These are phyloP conservation scores for Batkoa obscura DNA, from an alignment of 371 early-diverging fungal species.

Conservation along the genomic window DNA sequence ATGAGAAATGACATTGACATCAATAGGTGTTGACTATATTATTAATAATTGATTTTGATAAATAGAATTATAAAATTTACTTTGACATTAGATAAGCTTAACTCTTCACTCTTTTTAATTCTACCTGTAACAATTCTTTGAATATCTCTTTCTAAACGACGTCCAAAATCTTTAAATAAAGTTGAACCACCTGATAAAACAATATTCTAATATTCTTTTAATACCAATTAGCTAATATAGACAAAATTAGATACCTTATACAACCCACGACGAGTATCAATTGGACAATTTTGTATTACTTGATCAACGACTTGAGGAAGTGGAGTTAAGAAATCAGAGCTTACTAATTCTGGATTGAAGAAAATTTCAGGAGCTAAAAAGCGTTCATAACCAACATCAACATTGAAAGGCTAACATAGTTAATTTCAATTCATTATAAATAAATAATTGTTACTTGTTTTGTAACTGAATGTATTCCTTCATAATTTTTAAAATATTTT, in stretches of 20 bases:
- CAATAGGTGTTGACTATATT: conserved; percentile 57
- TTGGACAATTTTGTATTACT: conserved; percentile 88
- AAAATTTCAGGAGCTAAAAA: conserved; percentile 97
- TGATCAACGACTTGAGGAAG: conserved; percentile 88
- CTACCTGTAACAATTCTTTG: conserved; percentile 73
- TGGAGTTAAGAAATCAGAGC: conserved; percentile 87
- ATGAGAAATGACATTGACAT: conserved; percentile 92
- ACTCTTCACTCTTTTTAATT: conserved; percentile 42
- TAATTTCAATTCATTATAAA: not conserved
- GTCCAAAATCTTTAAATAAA: conserved; percentile 92
- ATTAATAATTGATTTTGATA: conserved; percentile 3
- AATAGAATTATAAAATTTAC: conserved; percentile 7
- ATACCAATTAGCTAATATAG: not conserved
- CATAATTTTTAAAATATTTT: conserved; percentile 69
- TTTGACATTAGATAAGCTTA: conserved; percentile 44
- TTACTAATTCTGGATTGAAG: conserved; percentile 94
- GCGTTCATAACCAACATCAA: conserved; percentile 94
- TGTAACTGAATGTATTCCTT: conserved; percentile 66
- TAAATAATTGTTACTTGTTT: conserved; percentile 33
- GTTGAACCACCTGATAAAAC: conserved; percentile 96
- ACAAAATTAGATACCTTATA: conserved; percentile 42
- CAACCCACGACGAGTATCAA: conserved; percentile 88
- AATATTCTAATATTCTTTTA: conserved; percentile 48
- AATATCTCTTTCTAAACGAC: conserved; percentile 87
- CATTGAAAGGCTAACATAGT: conserved; percentile 43